Conservation (phyloP, 2,329 filamentous ascomycete genomes). For the Teratosphaeria epicoccoides region DNA sequence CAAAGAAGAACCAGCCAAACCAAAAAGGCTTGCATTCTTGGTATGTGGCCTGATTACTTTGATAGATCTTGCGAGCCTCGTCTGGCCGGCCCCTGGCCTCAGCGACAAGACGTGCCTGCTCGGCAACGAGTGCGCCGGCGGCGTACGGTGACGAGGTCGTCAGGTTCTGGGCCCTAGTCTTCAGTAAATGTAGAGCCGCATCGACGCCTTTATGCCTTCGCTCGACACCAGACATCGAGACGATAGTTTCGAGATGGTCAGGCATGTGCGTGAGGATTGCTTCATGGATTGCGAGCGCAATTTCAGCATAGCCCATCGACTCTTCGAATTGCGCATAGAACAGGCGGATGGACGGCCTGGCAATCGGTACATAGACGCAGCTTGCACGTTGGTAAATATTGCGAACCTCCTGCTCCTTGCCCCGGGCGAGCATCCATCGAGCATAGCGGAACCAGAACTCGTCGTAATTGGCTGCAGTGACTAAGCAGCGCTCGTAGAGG, state of each 20-base stretch:
- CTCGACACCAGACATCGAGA: conserved; percentile 77
- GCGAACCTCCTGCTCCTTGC: conserved; percentile 79
- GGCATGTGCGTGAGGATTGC: conserved; percentile 68
- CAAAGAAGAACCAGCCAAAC: conserved; percentile 79
- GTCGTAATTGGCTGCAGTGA: conserved; percentile 88
- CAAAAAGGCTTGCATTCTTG: conserved; percentile 81
- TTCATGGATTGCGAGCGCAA: conserved; percentile 75
- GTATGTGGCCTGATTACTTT: conserved; percentile 73
- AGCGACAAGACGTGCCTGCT: conserved; percentile 82
- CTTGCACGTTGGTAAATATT: conserved; percentile 85
- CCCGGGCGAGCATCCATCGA: conserved; percentile 80
- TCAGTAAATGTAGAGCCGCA: conserved; percentile 73
- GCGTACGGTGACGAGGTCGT: conserved; percentile 46
- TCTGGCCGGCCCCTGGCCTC: conserved; percentile 66
- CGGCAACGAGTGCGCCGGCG: conserved; percentile 76
- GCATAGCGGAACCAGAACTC: conserved; percentile 98
- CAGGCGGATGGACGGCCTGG: conserved; percentile 69
- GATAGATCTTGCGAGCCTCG: conserved; percentile 73
- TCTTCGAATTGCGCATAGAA: conserved; percentile 96
- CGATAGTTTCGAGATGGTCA: conserved; percentile 74
- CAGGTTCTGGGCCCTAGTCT: conserved; percentile 57
- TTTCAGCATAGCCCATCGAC: conserved; percentile 61
- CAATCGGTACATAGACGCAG: conserved; percentile 76
- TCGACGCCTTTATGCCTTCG: conserved; percentile 75
- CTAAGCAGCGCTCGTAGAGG: conserved; percentile 85